Percentiles rank a stretch among this genome's conserved stretches.
Conservation (phyloP, 2,329 filamentous ascomycete genomes). For the Pestalotiopsis sp. region DNA sequence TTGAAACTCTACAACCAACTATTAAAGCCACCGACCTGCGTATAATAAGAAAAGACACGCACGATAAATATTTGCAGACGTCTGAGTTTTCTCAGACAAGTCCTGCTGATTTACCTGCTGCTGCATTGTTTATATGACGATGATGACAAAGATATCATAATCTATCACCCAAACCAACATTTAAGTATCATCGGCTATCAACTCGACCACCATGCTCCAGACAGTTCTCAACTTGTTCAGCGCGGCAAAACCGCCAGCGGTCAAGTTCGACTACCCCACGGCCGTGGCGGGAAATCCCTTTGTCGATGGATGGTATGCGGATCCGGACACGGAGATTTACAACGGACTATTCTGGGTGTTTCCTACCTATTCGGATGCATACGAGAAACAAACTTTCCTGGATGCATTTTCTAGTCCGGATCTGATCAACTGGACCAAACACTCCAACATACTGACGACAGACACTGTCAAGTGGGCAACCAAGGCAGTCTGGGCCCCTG, state of each 20-base stretch:
- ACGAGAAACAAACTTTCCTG: constrained; percentile 51
- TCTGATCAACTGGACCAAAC: constrained; percentile 51
- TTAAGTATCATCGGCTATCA: not conserved
- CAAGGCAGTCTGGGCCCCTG: constrained; percentile 51
- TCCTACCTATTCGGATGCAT: constrained; percentile 46
- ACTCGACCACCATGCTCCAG: not conserved
- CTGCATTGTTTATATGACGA: not conserved
- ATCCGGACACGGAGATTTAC: constrained; percentile 52
- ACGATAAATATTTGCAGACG: not conserved
- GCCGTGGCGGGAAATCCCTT: constrained; percentile 50
- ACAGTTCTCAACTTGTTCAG: not conserved
- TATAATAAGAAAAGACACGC: not conserved
- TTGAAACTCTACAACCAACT: not conserved
- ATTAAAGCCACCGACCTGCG: not conserved
- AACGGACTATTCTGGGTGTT: constrained; percentile 50
- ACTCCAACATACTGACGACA: constrained; percentile 44
- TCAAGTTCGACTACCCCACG: constrained; percentile 38
- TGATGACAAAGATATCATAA: not conserved
- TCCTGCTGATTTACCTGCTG: not conserved
- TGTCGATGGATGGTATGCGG: constrained; percentile 52
- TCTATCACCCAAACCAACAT: not conserved
- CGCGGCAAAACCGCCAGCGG: not conserved
- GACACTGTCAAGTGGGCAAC: constrained; percentile 45
- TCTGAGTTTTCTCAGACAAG: not conserved
- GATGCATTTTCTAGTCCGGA: constrained; percentile 54